phyloP scores from a whole-genome alignment of 208 protist species.

The Leishmania tarentolae region DNA sequence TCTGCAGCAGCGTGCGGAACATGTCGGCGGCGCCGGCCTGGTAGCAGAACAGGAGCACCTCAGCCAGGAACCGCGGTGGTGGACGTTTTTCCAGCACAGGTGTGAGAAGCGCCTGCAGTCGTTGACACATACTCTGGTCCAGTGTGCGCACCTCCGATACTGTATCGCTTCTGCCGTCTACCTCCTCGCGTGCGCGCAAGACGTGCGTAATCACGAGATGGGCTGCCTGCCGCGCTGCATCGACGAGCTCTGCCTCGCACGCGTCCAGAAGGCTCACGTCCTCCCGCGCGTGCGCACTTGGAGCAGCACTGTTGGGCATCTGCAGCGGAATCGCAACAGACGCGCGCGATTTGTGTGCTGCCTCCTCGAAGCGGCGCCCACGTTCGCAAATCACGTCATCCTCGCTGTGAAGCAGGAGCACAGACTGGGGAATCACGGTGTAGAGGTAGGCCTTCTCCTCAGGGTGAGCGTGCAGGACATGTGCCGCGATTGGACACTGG shows the following conservation, averaged over 20 bases:
- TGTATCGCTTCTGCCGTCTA: slow-evolving; percentile 19
- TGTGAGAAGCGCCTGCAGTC: slow-evolving; percentile 21
- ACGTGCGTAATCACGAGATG: slow-evolving; percentile 34
- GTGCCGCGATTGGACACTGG: slow-evolving; percentile 37
- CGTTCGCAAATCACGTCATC: slow-evolving; percentile 67
- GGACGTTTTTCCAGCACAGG: background rate
- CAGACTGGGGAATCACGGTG: slow-evolving; percentile 62
- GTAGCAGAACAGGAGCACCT: slow-evolving; percentile 51
- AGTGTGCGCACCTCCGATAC: slow-evolving; percentile 30
- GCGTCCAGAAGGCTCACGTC: slow-evolving; percentile 28
- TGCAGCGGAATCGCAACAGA: slow-evolving; percentile 30
- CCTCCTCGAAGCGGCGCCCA: slow-evolving; percentile 52
- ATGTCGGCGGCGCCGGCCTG: slow-evolving; percentile 43
- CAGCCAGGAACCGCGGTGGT: slow-evolving; percentile 32
- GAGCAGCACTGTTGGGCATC: background rate
- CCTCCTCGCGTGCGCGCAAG: slow-evolving; percentile 15
- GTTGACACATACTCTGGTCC: slow-evolving; percentile 23
- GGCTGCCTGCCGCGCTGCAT: slow-evolving; percentile 34
- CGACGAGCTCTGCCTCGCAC: slow-evolving; percentile 40
- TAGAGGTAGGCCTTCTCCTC: slow-evolving; percentile 34
- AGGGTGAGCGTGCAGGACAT: slow-evolving; percentile 26
- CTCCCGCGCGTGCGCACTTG: background rate
- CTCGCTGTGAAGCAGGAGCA: slow-evolving; percentile 69
- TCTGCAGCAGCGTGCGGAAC: slow-evolving; percentile 34
- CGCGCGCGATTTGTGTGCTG: slow-evolving; percentile 14